Conservation (phyloP, 2,329 filamentous ascomycete species). For the Nannizzia gypsea region DNA sequence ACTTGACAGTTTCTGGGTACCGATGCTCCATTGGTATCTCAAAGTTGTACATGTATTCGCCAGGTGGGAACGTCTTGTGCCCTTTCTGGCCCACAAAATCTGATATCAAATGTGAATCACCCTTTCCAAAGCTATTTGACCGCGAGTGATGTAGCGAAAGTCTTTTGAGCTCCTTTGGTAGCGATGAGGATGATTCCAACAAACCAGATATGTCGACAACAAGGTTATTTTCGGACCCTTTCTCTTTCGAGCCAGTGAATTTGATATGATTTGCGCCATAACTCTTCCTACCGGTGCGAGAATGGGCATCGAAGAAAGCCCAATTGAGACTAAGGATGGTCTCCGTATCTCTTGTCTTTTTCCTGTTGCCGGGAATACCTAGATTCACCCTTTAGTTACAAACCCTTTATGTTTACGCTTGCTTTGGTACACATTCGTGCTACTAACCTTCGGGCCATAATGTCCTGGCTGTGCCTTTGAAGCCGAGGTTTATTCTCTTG, state of each 20-base stretch:
- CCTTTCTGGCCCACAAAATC: slow-evolving; percentile 59
- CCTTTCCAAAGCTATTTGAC: slow-evolving; percentile 74
- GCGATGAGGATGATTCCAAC: slow-evolving; percentile 30
- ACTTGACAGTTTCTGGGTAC: slow-evolving; percentile 69
- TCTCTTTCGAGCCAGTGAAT: slow-evolving; percentile 34
- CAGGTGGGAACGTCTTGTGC: slow-evolving; percentile 73
- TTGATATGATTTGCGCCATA: slow-evolving; percentile 54
- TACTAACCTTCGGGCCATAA: slow-evolving; percentile 78
- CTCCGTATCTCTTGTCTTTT: slow-evolving; percentile 73
- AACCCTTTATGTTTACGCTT: background rate
- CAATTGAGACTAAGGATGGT: slow-evolving; percentile 77
- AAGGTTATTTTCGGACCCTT: slow-evolving; percentile 17
- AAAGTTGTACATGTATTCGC: slow-evolving; percentile 63
- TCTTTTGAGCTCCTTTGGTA: slow-evolving; percentile 44
- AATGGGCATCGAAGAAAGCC: slow-evolving; percentile 74
- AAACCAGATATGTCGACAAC: slow-evolving; percentile 30
- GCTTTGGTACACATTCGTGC: background rate
- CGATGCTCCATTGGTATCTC: slow-evolving; percentile 72
- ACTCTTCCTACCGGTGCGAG: slow-evolving; percentile 46
- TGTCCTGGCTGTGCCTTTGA: slow-evolving; percentile 73
- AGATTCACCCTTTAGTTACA: slow-evolving; percentile 1
- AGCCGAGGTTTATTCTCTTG: slow-evolving; percentile 77
- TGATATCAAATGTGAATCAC: slow-evolving; percentile 48
- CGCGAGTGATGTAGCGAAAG: slow-evolving; percentile 65
- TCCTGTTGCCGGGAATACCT: slow-evolving; percentile 64